Conservation (phyloP, 768 basidiomycete species). For the Amanita fuliginea region DNA sequence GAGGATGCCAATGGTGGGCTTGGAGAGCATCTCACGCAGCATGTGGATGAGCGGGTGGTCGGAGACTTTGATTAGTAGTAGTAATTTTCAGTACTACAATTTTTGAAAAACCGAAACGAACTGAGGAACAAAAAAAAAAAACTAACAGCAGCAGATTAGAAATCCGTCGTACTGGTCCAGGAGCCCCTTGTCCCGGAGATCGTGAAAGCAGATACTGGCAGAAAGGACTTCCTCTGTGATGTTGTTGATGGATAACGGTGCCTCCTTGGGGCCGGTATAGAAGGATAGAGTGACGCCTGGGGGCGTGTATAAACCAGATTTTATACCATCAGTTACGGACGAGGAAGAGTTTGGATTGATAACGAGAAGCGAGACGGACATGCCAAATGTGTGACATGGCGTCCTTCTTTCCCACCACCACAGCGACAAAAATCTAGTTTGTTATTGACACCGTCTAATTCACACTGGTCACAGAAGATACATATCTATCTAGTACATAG, state of each 20-base stretch:
- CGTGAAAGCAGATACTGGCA: constrained; percentile 18
- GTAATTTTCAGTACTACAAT: too few relatives aligned
- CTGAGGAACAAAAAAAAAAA: too few relatives aligned
- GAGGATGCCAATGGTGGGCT: constrained; percentile 24
- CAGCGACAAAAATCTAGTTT: too few relatives aligned
- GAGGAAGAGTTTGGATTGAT: constrained; percentile 27
- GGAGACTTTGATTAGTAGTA: constrained; percentile 18
- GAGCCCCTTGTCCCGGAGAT: constrained; percentile 15
- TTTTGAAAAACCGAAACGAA: too few relatives aligned
- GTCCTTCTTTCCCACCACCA: too few relatives aligned
- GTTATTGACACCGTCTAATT: too few relatives aligned
- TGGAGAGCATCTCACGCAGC: constrained; percentile 20
- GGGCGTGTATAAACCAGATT: constrained; percentile 15
- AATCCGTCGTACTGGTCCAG: constrained; percentile 23
- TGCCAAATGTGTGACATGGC: too few relatives aligned
- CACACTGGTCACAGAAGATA: too few relatives aligned
- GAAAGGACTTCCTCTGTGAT: constrained; percentile 20
- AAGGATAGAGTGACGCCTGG: constrained; percentile 18
- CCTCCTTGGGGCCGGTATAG: constrained; percentile 21
- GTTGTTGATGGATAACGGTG: constrained; percentile 22
- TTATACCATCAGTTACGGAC: constrained; percentile 22
- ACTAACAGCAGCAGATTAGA: constrained; percentile 28
- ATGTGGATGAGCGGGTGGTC: constrained; percentile 25
- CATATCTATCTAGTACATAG: too few relatives aligned
- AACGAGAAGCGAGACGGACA: constrained; percentile 16